These are phyloP conservation scores for Heracleum sosnowskyi DNA, from an alignment of 129 eudicot genomes.

Conservation along the genomic window DNA sequence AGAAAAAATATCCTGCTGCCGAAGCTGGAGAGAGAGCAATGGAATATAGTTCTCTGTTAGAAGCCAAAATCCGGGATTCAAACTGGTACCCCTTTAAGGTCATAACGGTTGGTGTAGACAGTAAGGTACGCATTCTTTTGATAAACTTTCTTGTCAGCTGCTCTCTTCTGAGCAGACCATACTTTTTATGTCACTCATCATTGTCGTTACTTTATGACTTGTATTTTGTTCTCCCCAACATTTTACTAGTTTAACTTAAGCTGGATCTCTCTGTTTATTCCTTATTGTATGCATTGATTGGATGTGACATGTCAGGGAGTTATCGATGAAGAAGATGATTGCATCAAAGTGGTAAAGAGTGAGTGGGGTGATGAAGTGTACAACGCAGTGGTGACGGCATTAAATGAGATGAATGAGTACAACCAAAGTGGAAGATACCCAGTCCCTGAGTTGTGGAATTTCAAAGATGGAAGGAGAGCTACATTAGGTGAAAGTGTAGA, in stretches of 20 bases:
- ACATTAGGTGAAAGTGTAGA: constrained; percentile 25
- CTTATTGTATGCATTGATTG: background rate
- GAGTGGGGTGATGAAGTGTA: constrained; percentile 18
- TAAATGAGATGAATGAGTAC: constrained; percentile 31
- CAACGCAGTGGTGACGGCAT: constrained; percentile 31
- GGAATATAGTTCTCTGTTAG: constrained; percentile 46
- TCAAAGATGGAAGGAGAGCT: constrained; percentile 24
- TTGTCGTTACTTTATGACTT: background rate
- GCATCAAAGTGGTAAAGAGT: constrained; percentile 16
- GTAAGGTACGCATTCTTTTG: constrained; percentile 13
- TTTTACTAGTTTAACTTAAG: background rate
- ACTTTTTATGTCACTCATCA: background rate
- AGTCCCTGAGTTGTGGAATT: constrained; percentile 33
- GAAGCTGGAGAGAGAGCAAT: constrained; percentile 42
- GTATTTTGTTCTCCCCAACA: background rate
- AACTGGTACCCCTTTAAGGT: constrained; percentile 81
- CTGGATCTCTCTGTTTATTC: background rate
- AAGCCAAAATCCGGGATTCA: constrained; percentile 46
- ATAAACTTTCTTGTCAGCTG: background rate
- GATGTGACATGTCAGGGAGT: constrained; percentile 27
- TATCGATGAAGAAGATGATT: constrained; percentile 35
- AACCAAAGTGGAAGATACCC: constrained; percentile 50
- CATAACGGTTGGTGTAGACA: constrained; percentile 12
- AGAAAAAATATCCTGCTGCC: constrained; percentile 29
- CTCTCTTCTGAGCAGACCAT: background rate